Evolutionary conservation across 371 early-diverging fungal species (phyloP).

Genomic region (Mucor velutinosus): DNA sequence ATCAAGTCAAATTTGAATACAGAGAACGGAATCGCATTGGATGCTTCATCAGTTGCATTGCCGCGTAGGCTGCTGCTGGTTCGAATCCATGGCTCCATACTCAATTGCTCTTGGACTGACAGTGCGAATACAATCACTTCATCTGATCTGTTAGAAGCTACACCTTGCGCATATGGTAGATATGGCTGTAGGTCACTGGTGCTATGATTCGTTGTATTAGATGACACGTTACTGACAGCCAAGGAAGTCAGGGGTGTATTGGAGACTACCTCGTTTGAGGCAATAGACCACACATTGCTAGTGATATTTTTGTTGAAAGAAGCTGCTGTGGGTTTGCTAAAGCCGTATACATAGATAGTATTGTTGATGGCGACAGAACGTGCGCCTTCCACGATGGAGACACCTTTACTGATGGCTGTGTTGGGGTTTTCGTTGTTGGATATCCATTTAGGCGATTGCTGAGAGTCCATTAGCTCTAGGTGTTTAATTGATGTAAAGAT

Average conservation of each 20-base stretch:
- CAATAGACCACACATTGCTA: background rate
- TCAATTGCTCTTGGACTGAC: background rate
- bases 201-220: background rate
- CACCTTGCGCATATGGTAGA: background rate
- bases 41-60: background rate
- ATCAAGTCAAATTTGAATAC: background rate
- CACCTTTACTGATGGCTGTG: background rate
- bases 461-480: background rate
- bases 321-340: background rate
- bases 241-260: background rate
- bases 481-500: background rate
- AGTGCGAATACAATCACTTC: background rate
- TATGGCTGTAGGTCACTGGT: background rate
- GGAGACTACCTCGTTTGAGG: conserved; percentile 1
- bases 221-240: background rate
- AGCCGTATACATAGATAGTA: conserved; percentile 19
- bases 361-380: conserved; percentile 7
- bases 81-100: background rate
- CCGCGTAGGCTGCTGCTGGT: background rate
- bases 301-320: background rate
- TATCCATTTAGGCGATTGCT: background rate
- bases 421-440: background rate
- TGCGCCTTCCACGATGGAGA: background rate
- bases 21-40: background rate
- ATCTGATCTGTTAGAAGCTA: background rate